Evolutionary conservation across 805 yeast genomes (phyloP).

Genomic region (Cyberlindnera petersonii): DNA sequence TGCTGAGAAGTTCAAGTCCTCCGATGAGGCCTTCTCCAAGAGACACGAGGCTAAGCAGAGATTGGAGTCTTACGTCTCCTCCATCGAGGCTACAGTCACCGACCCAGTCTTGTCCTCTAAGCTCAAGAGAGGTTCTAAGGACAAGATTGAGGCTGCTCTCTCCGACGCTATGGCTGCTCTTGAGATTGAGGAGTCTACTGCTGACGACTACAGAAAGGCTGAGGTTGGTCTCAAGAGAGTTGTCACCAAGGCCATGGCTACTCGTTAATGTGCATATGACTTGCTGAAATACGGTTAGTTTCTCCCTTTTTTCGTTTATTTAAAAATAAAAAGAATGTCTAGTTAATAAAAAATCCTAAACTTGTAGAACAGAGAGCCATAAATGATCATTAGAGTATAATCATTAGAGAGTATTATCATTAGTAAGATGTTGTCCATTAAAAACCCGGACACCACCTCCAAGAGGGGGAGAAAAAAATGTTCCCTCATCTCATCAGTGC

Average conservation of each 20-base stretch:
- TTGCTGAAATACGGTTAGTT: constrained; percentile 14
- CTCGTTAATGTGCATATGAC: constrained; percentile 61
- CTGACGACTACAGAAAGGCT: constrained; percentile 98
- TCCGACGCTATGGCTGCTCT: constrained; percentile 98
- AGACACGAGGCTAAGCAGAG: constrained; percentile 99
- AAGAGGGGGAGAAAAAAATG: too few relatives aligned
- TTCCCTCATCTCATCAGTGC: too few relatives aligned
- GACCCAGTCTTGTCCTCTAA: constrained; percentile 98
- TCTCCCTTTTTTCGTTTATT: constrained; percentile 11
- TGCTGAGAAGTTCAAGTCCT: constrained; percentile 98
- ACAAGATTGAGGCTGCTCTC: constrained; percentile 95
- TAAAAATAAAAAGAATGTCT: constrained; percentile 6
- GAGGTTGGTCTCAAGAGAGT: constrained; percentile 99
- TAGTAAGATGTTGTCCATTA: too few relatives aligned
- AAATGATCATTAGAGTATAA: too few relatives aligned
- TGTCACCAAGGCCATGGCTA: constrained; percentile 98
- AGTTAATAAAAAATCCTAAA: neutral
- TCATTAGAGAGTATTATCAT: too few relatives aligned
- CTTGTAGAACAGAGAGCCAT: constrained; percentile 3
- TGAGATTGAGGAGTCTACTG: constrained; percentile 92
- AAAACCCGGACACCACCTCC: too few relatives aligned
- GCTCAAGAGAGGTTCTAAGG: constrained; percentile 95
- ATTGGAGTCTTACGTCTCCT: constrained; percentile 96
- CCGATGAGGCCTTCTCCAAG: constrained; percentile 99
- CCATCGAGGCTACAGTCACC: constrained; percentile 92